Evolutionary conservation across 257 asterid genomes (phyloP), one percentile per base, ranked within the genome.

Genomic region (Cruciata laevipes): DNA sequence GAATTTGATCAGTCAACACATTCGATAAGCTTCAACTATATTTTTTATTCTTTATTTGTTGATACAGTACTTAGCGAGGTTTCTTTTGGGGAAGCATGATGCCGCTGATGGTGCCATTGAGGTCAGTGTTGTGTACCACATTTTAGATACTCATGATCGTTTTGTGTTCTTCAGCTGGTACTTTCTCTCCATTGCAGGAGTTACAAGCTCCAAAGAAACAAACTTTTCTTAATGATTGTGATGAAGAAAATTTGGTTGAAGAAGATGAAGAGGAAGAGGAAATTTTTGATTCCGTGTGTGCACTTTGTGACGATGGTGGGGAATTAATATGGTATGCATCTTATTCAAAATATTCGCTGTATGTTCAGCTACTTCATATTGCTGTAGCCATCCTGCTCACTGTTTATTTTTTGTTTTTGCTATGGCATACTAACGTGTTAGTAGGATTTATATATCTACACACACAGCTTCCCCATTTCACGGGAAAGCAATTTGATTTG

Each of bases 221-320:
- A 31, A 78, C 65, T 67, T 85, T 77, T 77, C 68, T 79, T 40
- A 73, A 66, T 25, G 75, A 76, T 51, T 65, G 62, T 38, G 64
- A 68, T 77, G 72, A 73, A 18, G 72, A 71, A 73, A 77, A 73
- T 30, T 63, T 32, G 62, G 74, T 66, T 66, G 79, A 59, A 51
- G 75, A 52, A 70, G 79, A 56, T 30, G 65, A 61, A 66, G 82
- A 79, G 58, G 80, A 55, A 24, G 75, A 70, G 61, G 66, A 68
- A 35, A 58, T 76, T 68, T 82, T 79, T 75, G 88, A 79, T 67
- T 72, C 79, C 59, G 90, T 85, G 35, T 85, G 95, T 75, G 86
- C 85, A 18, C 72, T 69, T 24, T 88, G 95, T 77, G 95, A 88
- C 64, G 85, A 88, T 76, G 95, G 95, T 68, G 95, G 95, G 11